Base-by-base conservation (phyloP, 23 red algal species). In the Gracilaria domingensis region DNA sequence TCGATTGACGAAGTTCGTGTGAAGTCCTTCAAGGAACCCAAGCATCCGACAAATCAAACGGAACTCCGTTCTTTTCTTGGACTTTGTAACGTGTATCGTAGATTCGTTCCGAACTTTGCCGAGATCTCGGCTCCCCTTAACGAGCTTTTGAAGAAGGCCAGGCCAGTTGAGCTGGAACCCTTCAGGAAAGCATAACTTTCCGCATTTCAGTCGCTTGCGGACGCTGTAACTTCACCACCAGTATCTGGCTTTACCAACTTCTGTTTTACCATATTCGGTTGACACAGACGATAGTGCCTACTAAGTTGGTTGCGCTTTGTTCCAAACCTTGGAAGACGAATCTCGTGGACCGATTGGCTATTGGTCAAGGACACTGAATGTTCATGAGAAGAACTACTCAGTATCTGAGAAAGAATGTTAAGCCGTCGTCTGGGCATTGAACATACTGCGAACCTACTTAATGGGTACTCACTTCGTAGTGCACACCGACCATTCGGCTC, bases 371-470 rank as follows among this genome's bases (percentile, higher is more conserved):
- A 20, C 70, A 24, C 56, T 87, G 14, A 76, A 59, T 39, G 67
- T 37, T 8, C 58, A 67, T 12, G 82, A 94, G 14, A 40, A 23
- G 21, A 86, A 80, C 53, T 85, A 93, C 83, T 48, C 55, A 8
- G 79, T 64, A 1, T 60, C 66, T 1, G 51, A 93, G 48, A 54
- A 45, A 11, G 42, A 45, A 45, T 45, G 42, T 45, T 11, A 7
- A 7, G 42, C 42, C 42, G 42, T 45, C 11, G 42, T 45, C 4
- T 45, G 42, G 42, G 42, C 42, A 4, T 4, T 45, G 5, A 7
- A 4, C 4, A 45, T 11, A 11, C 11, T 45, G 42, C 4, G 42
- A 45, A 4, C 42, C 4, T 45, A 45, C 37, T 38, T n/a, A 4
- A 58, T 58, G 54, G 54, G 54, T 3, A 58, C 14, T 4, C 54